A percentile compares a stretch with the other conserved stretches of the same genome.
Evolutionary conservation across 1,284 basidiomycete genomes (phyloP).

Genomic region (Cystobasidium slooffiae): DNA sequence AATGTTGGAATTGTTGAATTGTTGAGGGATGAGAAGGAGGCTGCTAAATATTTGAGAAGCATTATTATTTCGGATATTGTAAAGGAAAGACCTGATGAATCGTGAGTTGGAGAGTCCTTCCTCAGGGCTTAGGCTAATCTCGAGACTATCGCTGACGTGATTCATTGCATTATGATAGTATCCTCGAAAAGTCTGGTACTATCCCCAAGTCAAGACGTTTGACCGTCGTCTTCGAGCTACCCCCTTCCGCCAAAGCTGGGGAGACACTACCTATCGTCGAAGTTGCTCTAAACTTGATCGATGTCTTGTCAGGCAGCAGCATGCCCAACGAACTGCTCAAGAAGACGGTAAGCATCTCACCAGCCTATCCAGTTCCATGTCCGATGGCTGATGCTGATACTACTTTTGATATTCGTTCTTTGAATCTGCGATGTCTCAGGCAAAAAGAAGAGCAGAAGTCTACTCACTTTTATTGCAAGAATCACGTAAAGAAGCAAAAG

Average conservation of each 20-base stretch:
- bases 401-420: not conserved
- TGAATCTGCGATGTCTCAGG: constrained; percentile 12
- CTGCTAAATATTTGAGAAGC: constrained; percentile 25
- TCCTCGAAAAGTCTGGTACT: constrained; percentile 25
- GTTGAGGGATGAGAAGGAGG: constrained; percentile 26
- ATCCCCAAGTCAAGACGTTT: constrained; percentile 34
- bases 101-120: constrained; percentile 10
- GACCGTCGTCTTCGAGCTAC: constrained; percentile 29
- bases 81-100: constrained; percentile 37
- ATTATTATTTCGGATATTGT: constrained; percentile 39
- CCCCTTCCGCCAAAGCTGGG: constrained; percentile 5
- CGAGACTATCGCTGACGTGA: not conserved
- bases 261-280: constrained; percentile 34
- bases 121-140: not conserved
- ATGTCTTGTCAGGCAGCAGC: constrained; percentile 26
- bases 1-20: constrained; percentile 42
- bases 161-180: not conserved
- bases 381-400: not conserved
- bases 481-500: constrained; percentile 39
- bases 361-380: not conserved
- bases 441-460: constrained; percentile 37
- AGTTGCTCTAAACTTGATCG: constrained; percentile 39
- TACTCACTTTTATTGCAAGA: constrained; percentile 29
- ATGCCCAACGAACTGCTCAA: constrained; percentile 25
- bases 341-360: constrained; percentile 24